Conservation (phyloP, 2,329 filamentous ascomycete genomes). For the Fusarium oligoseptatum region DNA sequence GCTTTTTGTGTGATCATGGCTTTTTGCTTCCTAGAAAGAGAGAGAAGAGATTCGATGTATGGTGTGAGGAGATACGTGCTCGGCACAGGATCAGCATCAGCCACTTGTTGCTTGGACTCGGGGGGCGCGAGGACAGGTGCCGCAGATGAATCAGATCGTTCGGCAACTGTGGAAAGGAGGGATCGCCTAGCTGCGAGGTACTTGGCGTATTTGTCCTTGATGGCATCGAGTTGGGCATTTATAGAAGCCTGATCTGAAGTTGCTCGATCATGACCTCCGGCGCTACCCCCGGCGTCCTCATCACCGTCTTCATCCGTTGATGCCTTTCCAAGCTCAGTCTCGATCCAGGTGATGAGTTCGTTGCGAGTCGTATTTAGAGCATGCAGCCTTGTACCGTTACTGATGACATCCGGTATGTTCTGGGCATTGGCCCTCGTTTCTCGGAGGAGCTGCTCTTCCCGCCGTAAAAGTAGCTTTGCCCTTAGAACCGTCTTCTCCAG, state of each 20-base stretch:
- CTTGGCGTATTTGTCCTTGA: slow-evolving; percentile 66
- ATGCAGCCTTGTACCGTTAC: slow-evolving; percentile 59
- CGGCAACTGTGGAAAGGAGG: slow-evolving; percentile 59
- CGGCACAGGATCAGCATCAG: slow-evolving; percentile 35
- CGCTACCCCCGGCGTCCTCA: slow-evolving; percentile 40
- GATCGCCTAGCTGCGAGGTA: slow-evolving; percentile 65
- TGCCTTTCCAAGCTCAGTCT: slow-evolving; percentile 70
- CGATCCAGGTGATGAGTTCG: slow-evolving; percentile 75
- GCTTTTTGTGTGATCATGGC: slow-evolving; percentile 69
- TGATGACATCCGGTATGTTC: slow-evolving; percentile 53
- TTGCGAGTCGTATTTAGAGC: slow-evolving; percentile 69
- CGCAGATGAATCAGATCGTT: slow-evolving; percentile 48
- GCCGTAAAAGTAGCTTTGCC: slow-evolving; percentile 68
- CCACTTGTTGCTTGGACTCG: slow-evolving; percentile 15
- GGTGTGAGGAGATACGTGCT: slow-evolving; percentile 64
- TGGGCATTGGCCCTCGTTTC: slow-evolving; percentile 59
- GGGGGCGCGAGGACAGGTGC: slow-evolving; percentile 36
- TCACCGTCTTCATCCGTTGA: slow-evolving; percentile 53
- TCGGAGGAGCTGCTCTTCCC: slow-evolving; percentile 68
- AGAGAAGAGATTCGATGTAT: slow-evolving; percentile 67
- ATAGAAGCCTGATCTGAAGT: slow-evolving; percentile 48
- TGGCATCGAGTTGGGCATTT: slow-evolving; percentile 58
- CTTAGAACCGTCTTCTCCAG: slow-evolving; percentile 71
- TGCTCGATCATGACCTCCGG: slow-evolving; percentile 39
- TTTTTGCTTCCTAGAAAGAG: slow-evolving; percentile 69